phyloP scores from a whole-genome alignment of 352 stramenopile species.

The Phytophthora hybrid region DNA sequence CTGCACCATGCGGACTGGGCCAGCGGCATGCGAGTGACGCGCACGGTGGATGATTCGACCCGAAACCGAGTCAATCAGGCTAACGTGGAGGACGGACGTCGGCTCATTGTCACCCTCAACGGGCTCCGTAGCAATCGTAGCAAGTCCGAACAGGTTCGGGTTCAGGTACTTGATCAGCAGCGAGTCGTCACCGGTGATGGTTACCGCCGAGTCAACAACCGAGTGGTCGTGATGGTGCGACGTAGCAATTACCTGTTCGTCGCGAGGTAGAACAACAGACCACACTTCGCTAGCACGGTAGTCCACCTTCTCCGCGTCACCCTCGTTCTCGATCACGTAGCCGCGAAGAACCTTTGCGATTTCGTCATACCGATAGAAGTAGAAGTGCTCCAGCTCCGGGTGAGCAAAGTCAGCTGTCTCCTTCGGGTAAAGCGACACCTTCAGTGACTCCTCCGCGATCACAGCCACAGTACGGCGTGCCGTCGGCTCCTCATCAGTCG shows the following conservation, averaged over 20 bases:
- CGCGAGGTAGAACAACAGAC: constrained; percentile 71
- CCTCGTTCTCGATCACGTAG: constrained; percentile 58
- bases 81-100: constrained; percentile 84
- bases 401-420: constrained; percentile 50
- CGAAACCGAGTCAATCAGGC: constrained; percentile 95
- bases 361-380: constrained; percentile 82
- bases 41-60: constrained; percentile 94
- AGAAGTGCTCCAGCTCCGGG: constrained; percentile 76
- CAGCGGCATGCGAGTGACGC: constrained; percentile 83
- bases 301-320: constrained; percentile 16
- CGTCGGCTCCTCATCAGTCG: constrained; percentile 63
- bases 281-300: constrained; percentile 69
- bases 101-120: constrained; percentile 45
- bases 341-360: constrained; percentile 56
- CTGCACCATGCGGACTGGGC: constrained; percentile 77
- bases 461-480: constrained; percentile 70
- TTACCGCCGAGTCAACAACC: constrained; percentile 81
- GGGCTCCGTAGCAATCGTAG: constrained; percentile 78
- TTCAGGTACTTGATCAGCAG: constrained; percentile 99
- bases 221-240: constrained; percentile 68
- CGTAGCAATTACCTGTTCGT: constrained; percentile 63
- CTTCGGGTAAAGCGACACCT: constrained; percentile 67
- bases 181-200: constrained; percentile 95
- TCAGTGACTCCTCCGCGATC: constrained; percentile 54
- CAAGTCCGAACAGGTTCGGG: constrained; percentile 94